Conservation (phyloP, 2,329 filamentous ascomycete species). For the Parasarocladium wereldwijsianum region DNA sequence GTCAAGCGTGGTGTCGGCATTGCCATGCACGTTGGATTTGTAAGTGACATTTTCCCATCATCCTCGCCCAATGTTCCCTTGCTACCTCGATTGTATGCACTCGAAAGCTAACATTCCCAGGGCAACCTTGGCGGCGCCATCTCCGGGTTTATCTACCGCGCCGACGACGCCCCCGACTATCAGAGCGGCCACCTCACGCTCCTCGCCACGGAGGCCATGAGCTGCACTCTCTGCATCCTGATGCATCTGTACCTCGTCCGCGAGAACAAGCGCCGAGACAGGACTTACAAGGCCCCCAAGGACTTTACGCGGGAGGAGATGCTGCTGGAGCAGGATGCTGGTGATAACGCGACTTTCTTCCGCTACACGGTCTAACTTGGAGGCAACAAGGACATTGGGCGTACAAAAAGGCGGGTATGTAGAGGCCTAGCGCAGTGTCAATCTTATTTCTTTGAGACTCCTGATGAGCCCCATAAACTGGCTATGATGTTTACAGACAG, state of each 20-base stretch:
- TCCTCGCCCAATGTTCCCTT: too few relatives aligned
- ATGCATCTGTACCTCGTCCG: constrained; percentile 43
- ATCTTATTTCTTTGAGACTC: too few relatives aligned
- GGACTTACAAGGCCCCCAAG: constrained; percentile 26
- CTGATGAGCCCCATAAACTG: too few relatives aligned
- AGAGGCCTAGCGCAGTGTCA: constrained; percentile 7
- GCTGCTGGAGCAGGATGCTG: constrained; percentile 33
- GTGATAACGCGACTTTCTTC: constrained; percentile 42
- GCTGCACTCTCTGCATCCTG: constrained; percentile 30
- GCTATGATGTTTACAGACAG: too few relatives aligned
- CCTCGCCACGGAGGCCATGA: constrained; percentile 38
- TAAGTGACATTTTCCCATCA: constrained; percentile 9
- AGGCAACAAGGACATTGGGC: too few relatives aligned
- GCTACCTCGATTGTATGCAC: too few relatives aligned
- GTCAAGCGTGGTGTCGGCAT: constrained; percentile 40
- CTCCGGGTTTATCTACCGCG: constrained; percentile 19
- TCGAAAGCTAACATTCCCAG: constrained; percentile 9
- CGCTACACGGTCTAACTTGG: constrained; percentile 36
- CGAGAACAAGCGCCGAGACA: constrained; percentile 41
- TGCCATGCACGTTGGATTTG: constrained; percentile 36
- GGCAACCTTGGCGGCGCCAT: constrained; percentile 22
- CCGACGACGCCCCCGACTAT: constrained; percentile 35
- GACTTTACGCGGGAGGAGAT: constrained; percentile 40
- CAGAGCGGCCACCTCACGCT: constrained; percentile 44
- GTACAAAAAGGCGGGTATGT: constrained; percentile 13